Evolutionary conservation across 768 basidiomycete genomes (phyloP).

Genomic region (Pulveroboletus sp.): DNA sequence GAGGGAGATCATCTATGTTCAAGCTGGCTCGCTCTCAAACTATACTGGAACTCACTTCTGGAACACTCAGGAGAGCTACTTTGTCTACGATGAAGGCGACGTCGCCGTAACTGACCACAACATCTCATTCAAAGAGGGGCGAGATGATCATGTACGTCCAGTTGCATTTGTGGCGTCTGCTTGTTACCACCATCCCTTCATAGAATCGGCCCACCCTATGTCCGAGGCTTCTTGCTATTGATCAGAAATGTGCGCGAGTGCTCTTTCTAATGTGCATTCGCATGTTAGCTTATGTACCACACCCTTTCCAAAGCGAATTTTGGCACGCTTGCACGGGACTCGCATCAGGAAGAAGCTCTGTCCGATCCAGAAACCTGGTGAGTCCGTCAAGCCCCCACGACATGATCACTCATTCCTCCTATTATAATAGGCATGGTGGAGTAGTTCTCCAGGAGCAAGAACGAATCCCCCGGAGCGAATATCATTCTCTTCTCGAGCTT

Average conservation of each 20-base stretch:
- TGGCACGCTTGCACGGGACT: conserved; percentile 50
- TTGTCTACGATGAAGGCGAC: conserved; percentile 45
- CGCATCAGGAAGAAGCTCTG: conserved; percentile 31
- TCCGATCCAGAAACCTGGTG: conserved; percentile 19
- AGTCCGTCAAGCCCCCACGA: conserved; percentile 1
- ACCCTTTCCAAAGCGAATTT: conserved; percentile 51
- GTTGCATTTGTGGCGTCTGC: not conserved
- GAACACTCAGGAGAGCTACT: conserved; percentile 77
- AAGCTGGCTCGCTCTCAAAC: conserved; percentile 67
- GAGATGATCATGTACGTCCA: conserved; percentile 45
- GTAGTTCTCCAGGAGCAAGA: conserved; percentile 52
- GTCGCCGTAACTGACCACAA: conserved; percentile 47
- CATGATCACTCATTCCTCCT: not conserved
- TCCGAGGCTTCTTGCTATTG: conserved; percentile 66
- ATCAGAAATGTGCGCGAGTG: conserved; percentile 52
- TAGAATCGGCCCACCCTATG: conserved; percentile 43
- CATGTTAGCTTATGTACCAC: conserved; percentile 8
- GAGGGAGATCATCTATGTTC: conserved; percentile 79
- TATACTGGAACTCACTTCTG: conserved; percentile 76
- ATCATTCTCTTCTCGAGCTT: conserved; percentile 45
- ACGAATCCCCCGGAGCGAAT: conserved; percentile 50
- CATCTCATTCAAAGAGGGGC: conserved; percentile 66
- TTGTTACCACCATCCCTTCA: conserved; percentile 1
- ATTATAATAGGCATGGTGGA: conserved; percentile 43
- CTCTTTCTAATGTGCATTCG: not conserved